phyloP scores from a whole-genome alignment of 1,139 yeast species.

The Hansenula anomala region DNA sequence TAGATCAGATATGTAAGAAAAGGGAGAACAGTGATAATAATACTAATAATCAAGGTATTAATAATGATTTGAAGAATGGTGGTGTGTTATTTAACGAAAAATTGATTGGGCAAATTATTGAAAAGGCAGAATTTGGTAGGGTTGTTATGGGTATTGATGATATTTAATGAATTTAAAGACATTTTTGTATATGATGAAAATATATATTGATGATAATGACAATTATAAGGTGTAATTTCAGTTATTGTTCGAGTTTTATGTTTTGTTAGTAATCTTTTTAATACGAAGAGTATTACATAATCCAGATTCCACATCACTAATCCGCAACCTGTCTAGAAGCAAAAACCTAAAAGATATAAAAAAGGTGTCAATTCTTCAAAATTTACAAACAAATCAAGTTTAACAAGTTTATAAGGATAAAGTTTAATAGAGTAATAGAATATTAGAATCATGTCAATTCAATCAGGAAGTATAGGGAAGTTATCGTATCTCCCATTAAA shows the following conservation, averaged over 20 bases:
- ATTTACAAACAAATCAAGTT: too few species aligned
- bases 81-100: constrained; percentile 5
- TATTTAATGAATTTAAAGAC: constrained; percentile 2
- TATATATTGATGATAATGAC: too few species aligned
- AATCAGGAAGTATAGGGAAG: constrained; percentile 39
- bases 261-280: too few species aligned
- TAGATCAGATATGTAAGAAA: too few species aligned
- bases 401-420: too few species aligned
- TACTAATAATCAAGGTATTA: not conserved
- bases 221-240: too few species aligned
- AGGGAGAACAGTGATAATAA: not conserved
- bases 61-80: not conserved
- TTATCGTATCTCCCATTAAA: constrained; percentile 57
- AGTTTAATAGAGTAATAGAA: too few species aligned
- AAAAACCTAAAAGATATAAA: not conserved
- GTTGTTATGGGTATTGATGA: constrained; percentile 16
- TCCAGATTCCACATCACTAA: not conserved
- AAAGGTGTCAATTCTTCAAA: constrained; percentile 4
- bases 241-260: too few species aligned
- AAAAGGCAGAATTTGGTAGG: constrained; percentile 14
- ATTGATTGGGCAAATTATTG: constrained; percentile 9
- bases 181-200: too few species aligned
- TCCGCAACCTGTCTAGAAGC: not conserved
- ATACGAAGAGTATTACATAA: not conserved
- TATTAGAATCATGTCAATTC: constrained; percentile 50